Base-by-base conservation (phyloP, 1,284 basidiomycete genomes). In the Gymnopus androsaceus region DNA sequence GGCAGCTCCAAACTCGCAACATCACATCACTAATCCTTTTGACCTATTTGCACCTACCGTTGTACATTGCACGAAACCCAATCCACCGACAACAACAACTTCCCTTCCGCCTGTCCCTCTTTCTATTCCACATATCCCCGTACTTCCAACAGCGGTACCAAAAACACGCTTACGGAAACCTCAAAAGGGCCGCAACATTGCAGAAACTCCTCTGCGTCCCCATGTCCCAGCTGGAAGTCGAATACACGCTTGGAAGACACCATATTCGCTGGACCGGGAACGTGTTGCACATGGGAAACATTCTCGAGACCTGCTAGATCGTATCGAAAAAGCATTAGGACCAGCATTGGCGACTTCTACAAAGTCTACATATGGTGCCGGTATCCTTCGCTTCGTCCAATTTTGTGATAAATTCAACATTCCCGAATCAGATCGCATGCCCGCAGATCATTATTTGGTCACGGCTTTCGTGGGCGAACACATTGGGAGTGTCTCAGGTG, bases 331-430 rank as follows among this genome's bases (percentile, higher is more conserved):
- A 14, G 44, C 25, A 1, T 38, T 40, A 7, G 27, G 23, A 1
- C 21, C 36, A 17, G 36, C 25, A 17, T 15, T 54, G 2, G 14
- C 38, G 3, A 19, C 41, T 15, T 15, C 9, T 9, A 69, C 71
- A 9, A 65, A 57, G 2, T 47, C 52, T 1, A 63, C 64, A 0
- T 75, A 75, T 37, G 72, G 62, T 2, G 68, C 73, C 0, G 73
- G 72, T 3, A 59, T 73, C 0, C 63, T 72, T 0, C 62, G 66
- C 0, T 76, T 72, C 54, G 60, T 62, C 1, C 67, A 74, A 48
- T 74, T 70, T 53, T 75, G 73, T 49, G 68, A 76, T 62, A 28
- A 54, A 1, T 37, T 54, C n/a, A 21, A 41, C 0, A 64, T 75
- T 3, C 37, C 59, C 1, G 71, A 76, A 45, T 42, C 54, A 0